A percentile compares a stretch with the other conserved stretches of the same genome.
phyloP scores from a whole-genome alignment of 225 moss, liverwort and hornwort species.

The Neckera pumila region DNA sequence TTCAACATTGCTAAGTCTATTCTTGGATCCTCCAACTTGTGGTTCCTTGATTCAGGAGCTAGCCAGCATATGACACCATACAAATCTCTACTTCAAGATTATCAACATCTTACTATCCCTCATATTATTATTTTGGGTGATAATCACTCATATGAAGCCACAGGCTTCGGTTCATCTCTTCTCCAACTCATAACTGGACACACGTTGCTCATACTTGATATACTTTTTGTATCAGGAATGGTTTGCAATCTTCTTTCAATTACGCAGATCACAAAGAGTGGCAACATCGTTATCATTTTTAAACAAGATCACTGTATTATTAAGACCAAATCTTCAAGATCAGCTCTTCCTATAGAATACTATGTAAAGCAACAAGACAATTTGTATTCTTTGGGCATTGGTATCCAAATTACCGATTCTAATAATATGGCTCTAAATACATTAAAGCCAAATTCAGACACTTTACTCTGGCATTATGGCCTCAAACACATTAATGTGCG shows the following conservation, averaged over 20 bases:
- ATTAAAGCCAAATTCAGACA: neutral
- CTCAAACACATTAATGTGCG: neutral
- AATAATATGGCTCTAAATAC: neutral
- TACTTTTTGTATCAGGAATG: too few species aligned
- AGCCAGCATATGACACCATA: too few species aligned
- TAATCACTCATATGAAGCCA: too few species aligned
- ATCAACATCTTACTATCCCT: too few species aligned
- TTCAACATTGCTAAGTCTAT: rapidly evolving
- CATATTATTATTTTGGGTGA: rapidly evolving
- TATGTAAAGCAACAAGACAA: neutral
- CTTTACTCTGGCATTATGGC: neutral
- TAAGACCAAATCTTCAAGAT: neutral
- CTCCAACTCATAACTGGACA: too few species aligned
- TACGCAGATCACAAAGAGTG: too few species aligned
- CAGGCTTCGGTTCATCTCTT: too few species aligned
- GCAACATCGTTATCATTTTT: neutral
- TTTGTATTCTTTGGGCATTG: neutral
- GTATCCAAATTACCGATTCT: rapidly evolving
- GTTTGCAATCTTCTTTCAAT: too few species aligned
- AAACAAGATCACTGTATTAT: neutral
- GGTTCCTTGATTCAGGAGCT: too few species aligned
- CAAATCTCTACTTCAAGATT: too few species aligned
- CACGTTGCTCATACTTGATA: too few species aligned
- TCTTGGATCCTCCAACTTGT: rapidly evolving
- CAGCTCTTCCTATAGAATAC: neutral